A percentile compares a stretch with the other conserved stretches of the same genome.
These are phyloP conservation scores for Puccinia novopanici DNA, from an alignment of 1,284 basidiomycete species.

Conservation along the genomic window DNA sequence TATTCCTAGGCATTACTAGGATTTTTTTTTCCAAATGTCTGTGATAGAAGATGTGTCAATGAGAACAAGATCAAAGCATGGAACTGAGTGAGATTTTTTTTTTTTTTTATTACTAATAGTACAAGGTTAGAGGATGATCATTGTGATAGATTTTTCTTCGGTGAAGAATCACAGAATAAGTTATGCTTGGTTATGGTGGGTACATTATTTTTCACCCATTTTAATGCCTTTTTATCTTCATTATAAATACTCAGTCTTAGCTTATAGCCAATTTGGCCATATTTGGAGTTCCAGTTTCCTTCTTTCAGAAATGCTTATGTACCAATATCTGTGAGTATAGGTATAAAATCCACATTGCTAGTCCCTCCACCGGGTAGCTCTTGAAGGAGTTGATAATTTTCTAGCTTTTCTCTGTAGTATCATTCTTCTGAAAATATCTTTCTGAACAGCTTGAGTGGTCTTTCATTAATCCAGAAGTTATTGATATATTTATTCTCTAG, in stretches of 20 bases:
- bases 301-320: background rate
- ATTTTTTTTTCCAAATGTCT: too few relatives aligned
- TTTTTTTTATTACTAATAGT: background rate
- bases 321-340: constrained; percentile 1
- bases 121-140: too few relatives aligned
- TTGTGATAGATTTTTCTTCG: background rate
- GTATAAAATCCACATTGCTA: background rate
- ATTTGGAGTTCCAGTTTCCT: background rate
- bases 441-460: background rate
- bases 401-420: background rate
- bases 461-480: background rate
- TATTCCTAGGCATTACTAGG: too few relatives aligned
- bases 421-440: constrained; percentile 1
- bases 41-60: too few relatives aligned
- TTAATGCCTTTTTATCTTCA: background rate
- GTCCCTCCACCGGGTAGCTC: background rate
- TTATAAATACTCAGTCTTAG: background rate
- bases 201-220: background rate
- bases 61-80: too few relatives aligned
- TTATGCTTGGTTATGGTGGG: background rate
- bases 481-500: background rate
- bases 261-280: background rate
- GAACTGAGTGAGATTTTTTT: too few relatives aligned
- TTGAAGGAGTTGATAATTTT: background rate
- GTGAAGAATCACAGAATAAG: background rate